These are phyloP conservation scores for Tuber melanosporum DNA, from an alignment of 495 filamentous ascomycete genomes.

Conservation along the genomic window DNA sequence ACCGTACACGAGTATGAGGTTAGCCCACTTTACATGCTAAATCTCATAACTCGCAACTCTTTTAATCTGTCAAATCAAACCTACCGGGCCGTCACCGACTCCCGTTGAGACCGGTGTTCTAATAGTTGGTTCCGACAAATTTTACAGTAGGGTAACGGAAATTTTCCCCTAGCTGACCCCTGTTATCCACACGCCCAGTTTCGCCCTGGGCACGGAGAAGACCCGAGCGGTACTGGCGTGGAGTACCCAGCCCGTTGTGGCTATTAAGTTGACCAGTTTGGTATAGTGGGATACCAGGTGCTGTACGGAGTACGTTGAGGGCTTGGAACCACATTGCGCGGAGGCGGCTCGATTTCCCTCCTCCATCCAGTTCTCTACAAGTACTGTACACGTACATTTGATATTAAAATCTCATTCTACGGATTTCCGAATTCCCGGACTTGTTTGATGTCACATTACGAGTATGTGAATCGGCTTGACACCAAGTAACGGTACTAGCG, in stretches of 20 bases:
- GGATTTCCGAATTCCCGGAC: neutral
- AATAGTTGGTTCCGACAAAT: neutral
- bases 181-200: neutral
- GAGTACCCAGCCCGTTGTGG: neutral
- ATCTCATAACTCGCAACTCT: neutral
- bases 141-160: neutral
- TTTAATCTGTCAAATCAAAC: neutral
- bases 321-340: neutral
- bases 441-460: neutral
- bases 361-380: neutral
- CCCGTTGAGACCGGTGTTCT: too few relatives aligned
- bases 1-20: too few relatives aligned
- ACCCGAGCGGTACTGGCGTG: neutral
- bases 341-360: neutral
- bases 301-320: too few relatives aligned
- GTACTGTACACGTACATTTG: neutral
- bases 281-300: too few relatives aligned
- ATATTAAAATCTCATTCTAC: neutral
- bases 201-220: neutral
- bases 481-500: neutral
- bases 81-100: too few relatives aligned
- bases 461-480: neutral
- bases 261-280: neutral
- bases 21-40: neutral
- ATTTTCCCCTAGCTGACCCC: neutral